Percentiles rank a stretch among this genome's conserved stretches.
Evolutionary conservation across 805 yeast genomes (phyloP).

Genomic region (Kazachstania africana): DNA sequence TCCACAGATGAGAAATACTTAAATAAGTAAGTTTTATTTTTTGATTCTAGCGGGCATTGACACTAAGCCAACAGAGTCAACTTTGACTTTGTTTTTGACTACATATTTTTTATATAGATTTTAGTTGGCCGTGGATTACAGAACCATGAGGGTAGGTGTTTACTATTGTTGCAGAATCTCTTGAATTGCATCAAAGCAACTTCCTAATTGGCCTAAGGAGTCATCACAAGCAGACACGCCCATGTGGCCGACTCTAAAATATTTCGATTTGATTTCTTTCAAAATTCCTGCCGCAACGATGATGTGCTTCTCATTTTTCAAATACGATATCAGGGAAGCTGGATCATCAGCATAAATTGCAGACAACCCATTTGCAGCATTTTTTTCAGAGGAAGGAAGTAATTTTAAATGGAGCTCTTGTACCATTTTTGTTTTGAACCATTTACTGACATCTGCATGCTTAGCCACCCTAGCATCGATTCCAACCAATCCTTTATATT

Average conservation of each 20-base stretch:
- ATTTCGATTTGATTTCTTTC: slow-evolving; percentile 64
- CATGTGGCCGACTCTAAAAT: slow-evolving; percentile 95
- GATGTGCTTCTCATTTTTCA: slow-evolving; percentile 58
- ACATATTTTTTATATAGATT: no score
- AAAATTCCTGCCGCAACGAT: slow-evolving; percentile 87
- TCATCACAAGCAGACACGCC: slow-evolving; percentile 62
- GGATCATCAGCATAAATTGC: slow-evolving; percentile 69
- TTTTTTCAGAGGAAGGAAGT: slow-evolving; percentile 33
- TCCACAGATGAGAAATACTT: no score
- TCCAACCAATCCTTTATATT: slow-evolving; percentile 13
- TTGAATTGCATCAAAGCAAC: not conserved
- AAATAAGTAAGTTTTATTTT: no score
- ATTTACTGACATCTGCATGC: slow-evolving; percentile 50
- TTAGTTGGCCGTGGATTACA: no score
- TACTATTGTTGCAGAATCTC: no score
- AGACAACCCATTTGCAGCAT: slow-evolving; percentile 78
- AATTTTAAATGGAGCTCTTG: slow-evolving; percentile 53
- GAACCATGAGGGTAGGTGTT: no score
- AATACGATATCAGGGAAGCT: slow-evolving; percentile 42
- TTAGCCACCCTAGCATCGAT: slow-evolving; percentile 50
- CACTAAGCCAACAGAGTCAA: no score
- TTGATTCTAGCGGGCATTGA: no score
- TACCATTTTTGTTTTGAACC: slow-evolving; percentile 48
- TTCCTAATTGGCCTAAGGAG: slow-evolving; percentile 41
- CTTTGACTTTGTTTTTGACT: no score